phyloP scores from a whole-genome alignment of 257 asterid species.

The Nyctanthes arbortristis region DNA sequence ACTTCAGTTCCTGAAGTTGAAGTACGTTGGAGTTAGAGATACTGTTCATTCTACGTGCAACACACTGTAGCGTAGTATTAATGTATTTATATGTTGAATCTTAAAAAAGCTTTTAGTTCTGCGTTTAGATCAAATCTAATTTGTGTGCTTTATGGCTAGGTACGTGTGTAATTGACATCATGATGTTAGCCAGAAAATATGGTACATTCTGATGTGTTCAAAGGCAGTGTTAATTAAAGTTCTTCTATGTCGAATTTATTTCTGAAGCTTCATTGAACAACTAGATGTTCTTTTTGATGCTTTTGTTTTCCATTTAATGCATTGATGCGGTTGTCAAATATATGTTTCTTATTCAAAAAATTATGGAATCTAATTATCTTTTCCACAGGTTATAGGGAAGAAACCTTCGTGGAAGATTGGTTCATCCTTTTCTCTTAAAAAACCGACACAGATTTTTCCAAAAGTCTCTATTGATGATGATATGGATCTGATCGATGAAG shows the following conservation, averaged over 20 bases:
- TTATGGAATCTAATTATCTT: not conserved
- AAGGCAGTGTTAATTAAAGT: not conserved
- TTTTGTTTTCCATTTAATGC: not conserved
- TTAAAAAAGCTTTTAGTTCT: not conserved
- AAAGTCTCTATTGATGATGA: conserved; percentile 78
- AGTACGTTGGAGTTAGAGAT: not conserved
- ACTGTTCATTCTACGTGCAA: conserved; percentile 1
- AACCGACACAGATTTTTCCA: conserved; percentile 50
- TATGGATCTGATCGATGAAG: conserved; percentile 88
- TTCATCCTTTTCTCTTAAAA: conserved; percentile 80
- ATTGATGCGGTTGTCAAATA: not conserved
- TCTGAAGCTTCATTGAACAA: not conserved
- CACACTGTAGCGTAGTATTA: conserved; percentile 2
- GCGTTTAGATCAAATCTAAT: not conserved
- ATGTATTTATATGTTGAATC: not conserved
- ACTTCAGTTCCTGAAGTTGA: conserved; percentile 6
- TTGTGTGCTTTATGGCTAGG: not conserved
- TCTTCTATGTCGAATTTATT: not conserved
- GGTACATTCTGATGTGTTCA: not conserved
- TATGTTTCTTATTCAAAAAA: not conserved
- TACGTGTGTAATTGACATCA: not conserved
- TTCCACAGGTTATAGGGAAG: conserved; percentile 61
- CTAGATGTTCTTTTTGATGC: not conserved
- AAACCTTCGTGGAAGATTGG: conserved; percentile 94
- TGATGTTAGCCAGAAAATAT: not conserved